Evolutionary conservation across 257 asterid species (phyloP).

Genomic region (Solanum habrochaites): DNA sequence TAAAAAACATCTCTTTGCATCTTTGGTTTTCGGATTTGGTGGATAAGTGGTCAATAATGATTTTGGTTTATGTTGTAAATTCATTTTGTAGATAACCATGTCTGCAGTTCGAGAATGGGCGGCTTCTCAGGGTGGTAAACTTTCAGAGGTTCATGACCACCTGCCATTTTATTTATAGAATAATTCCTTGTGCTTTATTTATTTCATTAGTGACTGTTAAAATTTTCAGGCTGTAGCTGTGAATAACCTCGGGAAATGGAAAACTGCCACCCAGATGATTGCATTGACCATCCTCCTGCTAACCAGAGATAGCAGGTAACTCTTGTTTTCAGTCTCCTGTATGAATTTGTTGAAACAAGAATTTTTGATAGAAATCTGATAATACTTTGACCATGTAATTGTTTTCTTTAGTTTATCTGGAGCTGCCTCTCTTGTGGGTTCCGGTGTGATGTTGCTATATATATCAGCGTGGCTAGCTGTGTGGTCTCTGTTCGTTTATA

Average conservation of each 20-base stretch:
- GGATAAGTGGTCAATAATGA: neutral
- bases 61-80: neutral
- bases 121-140: slow-evolving; percentile 81
- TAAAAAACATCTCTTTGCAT: neutral
- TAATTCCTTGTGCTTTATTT: neutral
- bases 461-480: slow-evolving; percentile 76
- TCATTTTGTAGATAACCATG: slow-evolving; percentile 78
- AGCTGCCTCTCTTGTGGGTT: slow-evolving; percentile 31
- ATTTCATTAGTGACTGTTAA: neutral
- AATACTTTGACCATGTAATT: neutral
- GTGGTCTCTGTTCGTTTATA: slow-evolving; percentile 65
- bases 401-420: slow-evolving; percentile 38
- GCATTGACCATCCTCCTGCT: slow-evolving; percentile 81
- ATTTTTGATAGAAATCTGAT: neutral
- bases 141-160: slow-evolving; percentile 48
- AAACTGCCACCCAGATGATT: slow-evolving; percentile 92
- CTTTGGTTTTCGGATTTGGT: neutral
- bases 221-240: slow-evolving; percentile 87
- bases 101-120: slow-evolving; percentile 99
- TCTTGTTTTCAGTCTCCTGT: neutral
- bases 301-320: slow-evolving; percentile 76
- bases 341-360: neutral
- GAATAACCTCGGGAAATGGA: slow-evolving; percentile 91
- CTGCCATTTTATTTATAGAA: neutral
- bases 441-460: slow-evolving; percentile 66